Conservation (phyloP, 352 stramenopile genomes). For the Globisporangium emineosum region DNA sequence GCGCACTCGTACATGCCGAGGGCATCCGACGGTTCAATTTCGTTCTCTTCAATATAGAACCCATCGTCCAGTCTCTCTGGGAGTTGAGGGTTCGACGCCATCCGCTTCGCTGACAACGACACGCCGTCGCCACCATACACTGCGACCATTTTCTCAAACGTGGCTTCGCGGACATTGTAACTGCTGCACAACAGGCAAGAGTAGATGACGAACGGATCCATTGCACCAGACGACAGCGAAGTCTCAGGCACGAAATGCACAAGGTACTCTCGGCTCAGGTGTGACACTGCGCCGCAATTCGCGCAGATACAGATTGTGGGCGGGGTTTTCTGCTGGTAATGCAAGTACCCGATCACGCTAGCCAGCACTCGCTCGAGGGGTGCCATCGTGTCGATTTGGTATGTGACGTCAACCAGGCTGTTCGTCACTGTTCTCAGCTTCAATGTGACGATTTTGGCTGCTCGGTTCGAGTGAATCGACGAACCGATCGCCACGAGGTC, state of each 20-base stretch:
- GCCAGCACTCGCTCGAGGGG: constrained; percentile 40
- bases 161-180: constrained; percentile 66
- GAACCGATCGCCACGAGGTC: constrained; percentile 54
- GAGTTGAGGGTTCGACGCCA: constrained; percentile 26
- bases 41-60: constrained; percentile 61
- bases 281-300: constrained; percentile 55
- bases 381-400: constrained; percentile 45
- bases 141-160: constrained; percentile 49
- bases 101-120: constrained; percentile 31
- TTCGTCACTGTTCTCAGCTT: constrained; percentile 30
- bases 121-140: constrained; percentile 49
- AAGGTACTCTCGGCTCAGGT: constrained; percentile 47
- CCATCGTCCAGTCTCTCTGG: constrained; percentile 34
- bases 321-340: constrained; percentile 35
- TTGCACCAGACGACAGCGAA: constrained; percentile 13
- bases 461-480: constrained; percentile 46
- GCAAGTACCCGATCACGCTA: constrained; percentile 40
- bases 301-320: constrained; percentile 50
- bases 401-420: constrained; percentile 36
- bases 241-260: constrained; percentile 10
- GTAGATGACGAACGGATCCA: constrained; percentile 42
- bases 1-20: constrained; percentile 39
- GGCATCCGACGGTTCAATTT: constrained; percentile 25
- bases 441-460: constrained; percentile 52
- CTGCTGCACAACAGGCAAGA: constrained; percentile 69